Evolutionary conservation across 2,329 filamentous ascomycete species (phyloP), one percentile per base, ranked within the genome.

Genomic region (Xylaria multiplex): DNA sequence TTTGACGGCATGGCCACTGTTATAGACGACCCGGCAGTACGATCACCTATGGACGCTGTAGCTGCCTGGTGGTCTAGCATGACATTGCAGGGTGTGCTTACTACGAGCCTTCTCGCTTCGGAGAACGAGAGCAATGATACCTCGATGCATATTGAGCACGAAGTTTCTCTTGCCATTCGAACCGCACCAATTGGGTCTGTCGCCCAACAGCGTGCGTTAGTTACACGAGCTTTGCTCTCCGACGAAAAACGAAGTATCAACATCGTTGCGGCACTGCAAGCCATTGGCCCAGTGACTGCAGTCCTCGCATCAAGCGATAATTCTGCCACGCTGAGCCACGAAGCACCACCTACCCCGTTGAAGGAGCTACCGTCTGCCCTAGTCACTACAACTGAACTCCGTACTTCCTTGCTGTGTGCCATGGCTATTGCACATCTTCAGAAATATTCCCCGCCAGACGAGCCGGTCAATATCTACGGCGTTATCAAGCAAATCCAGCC

Each of bases 11-110:
- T 96, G 84, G 91, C 96, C 75, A 85, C 87, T 6, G 93, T 97
- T 0, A 91, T 96, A 2, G 91, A 96, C 65, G 95, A 97, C 74
- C 88, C 88, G 59, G 90, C 93, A 2, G 92, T 97, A 66, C 88
- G 91, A 59, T 96, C 93, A 19, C 93, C 94, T 0, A 86, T 97
- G 70, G 95, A 97, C 78, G 93, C 93, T 13, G 88, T 97, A 58
- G 93, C 94, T 6, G 93, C 94, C 2, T 97, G 94, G 94, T 96
- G 90, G 82, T 96, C 94, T 0, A 93, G 88, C 69, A 84, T 90
- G 62, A 83, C 88, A 13, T 81, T 97, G 43, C 91, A 93, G 72
- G 85, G 86, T 64, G 89, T 88, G 2, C 84, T 97, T 32, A 82
- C 88, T 13, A 82, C 83, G 16, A 89, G 86, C 42, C 83, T 96